phyloP scores from a whole-genome alignment of 2,329 filamentous ascomycete genomes.

The Didymella sp. region DNA sequence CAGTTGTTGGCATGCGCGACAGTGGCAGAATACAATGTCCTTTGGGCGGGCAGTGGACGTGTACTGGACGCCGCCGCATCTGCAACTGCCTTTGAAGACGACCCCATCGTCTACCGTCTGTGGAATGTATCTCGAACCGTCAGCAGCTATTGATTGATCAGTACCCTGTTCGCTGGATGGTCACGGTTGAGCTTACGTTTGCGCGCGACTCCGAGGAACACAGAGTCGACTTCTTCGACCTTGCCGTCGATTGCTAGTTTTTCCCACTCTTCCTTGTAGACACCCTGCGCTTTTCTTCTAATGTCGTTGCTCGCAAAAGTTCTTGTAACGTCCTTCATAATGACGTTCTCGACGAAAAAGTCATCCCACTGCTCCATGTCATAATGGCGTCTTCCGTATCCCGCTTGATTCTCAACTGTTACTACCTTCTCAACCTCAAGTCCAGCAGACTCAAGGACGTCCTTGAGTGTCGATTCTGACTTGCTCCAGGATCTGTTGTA shows the following conservation, averaged over 20 bases:
- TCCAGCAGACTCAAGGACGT: constrained; percentile 46
- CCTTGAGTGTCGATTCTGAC: constrained; percentile 40
- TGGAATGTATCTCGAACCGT: constrained; percentile 33
- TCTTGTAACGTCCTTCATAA: constrained; percentile 33
- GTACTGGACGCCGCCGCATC: constrained; percentile 55
- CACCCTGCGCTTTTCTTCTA: constrained; percentile 40
- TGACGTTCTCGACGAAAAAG: constrained; percentile 47
- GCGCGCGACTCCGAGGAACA: constrained; percentile 48
- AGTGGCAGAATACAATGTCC: constrained; percentile 55
- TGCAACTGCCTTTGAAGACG: constrained; percentile 53
- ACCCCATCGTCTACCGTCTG: constrained; percentile 19
- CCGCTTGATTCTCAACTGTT: constrained; percentile 44
- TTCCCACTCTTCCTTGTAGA: constrained; percentile 50
- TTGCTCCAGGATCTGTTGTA: constrained; percentile 50
- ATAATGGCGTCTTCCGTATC: constrained; percentile 39
- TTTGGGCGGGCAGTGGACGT: constrained; percentile 47
- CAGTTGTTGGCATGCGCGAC: constrained; percentile 57
- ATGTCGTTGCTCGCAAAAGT: constrained; percentile 43
- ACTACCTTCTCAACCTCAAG: constrained; percentile 43
- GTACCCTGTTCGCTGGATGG: neutral
- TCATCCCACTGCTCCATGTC: constrained; percentile 44
- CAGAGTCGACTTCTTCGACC: constrained; percentile 49
- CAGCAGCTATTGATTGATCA: constrained; percentile 29
- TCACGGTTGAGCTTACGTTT: constrained; percentile 34
- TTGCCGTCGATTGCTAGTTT: constrained; percentile 48